Evolutionary conservation across 106 monocot species (phyloP), one percentile per base, ranked within the genome.

Genomic region (Narthecium ossifragum): DNA sequence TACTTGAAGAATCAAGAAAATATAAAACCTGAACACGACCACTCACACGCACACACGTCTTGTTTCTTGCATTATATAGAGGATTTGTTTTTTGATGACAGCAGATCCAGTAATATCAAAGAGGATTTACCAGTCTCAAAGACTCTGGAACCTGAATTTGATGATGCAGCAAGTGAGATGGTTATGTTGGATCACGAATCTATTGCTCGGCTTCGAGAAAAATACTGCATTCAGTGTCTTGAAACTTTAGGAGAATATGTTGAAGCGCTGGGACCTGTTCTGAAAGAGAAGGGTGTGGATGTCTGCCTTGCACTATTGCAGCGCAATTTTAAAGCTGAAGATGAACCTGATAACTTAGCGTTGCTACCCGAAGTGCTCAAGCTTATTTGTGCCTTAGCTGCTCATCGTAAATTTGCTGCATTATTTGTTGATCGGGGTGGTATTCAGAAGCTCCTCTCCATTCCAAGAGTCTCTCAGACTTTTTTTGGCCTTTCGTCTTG

Each of bases 281-380:
- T 96, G 40, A 84, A 87, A 55, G 96, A 96, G 70, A 96, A 90
- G 61, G 96, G 96, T 55, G 96, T 90, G 9, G 96, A 96, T 70
- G 90, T 96, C 39, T 96, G 84, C 43, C 70, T 96, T 61, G 73
- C 83, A 31, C 58, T 96, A 21, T 67, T 90, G 68, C 90, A 96
- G 57, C 63, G 71, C 2, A 76, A 65, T 66, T 65, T 69, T 26
- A 84, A 79, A 43, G 72, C 66, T 58, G 62, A 83, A 52, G 75
- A 70, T 40, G 58, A 70, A 53, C 31, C 45, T 46, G 59, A 65
- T 53, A 62, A 73, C 40, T 51, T 78, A 34, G 36, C 55, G 51
- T 49, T 90, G 27, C 73, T 96, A 1, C 86, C 96, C 36, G 96
- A 96, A 71, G 75, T 96, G 14, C 80, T 96, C 26, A 90, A 86